phyloP scores from a whole-genome alignment of 148 eudicot genomes.

The Fagopyrum esculentum region DNA sequence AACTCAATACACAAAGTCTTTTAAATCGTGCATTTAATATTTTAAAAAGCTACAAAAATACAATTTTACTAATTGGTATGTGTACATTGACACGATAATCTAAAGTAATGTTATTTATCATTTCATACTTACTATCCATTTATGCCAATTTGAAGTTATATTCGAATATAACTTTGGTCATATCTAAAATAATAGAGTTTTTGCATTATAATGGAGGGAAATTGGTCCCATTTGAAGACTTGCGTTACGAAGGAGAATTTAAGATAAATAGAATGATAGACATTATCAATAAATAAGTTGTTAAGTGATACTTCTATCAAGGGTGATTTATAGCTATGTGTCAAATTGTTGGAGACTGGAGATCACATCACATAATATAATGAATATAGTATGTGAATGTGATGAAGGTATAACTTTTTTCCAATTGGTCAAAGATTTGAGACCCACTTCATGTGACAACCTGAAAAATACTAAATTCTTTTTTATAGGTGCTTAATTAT shows the following conservation, averaged over 20 bases:
- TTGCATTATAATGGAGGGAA: not conserved
- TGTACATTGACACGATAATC: too few relatives aligned
- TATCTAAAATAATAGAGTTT: not conserved
- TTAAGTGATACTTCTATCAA: not conserved
- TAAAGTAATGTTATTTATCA: too few relatives aligned
- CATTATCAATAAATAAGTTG: not conserved
- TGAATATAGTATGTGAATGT: not conserved
- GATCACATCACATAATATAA: not conserved
- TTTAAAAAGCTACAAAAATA: too few relatives aligned
- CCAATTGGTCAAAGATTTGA: conserved; percentile 7
- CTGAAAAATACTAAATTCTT: not conserved
- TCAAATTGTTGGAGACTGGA: not conserved
- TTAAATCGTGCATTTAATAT: too few relatives aligned
- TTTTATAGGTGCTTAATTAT: not conserved
- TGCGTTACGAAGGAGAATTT: not conserved
- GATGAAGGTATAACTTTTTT: not conserved
- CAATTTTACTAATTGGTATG: too few relatives aligned
- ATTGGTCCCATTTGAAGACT: conserved; percentile 10
- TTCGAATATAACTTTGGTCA: not conserved
- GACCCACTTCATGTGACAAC: conserved; percentile 2
- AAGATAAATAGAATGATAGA: not conserved
- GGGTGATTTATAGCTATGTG: not conserved
- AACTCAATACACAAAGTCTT: too few relatives aligned
- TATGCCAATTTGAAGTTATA: not conserved
- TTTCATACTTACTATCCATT: not conserved